Percentiles rank a stretch among this genome's conserved stretches.
phyloP scores from a whole-genome alignment of 805 yeast species.

The Trichomonascus vanleenenianus region DNA sequence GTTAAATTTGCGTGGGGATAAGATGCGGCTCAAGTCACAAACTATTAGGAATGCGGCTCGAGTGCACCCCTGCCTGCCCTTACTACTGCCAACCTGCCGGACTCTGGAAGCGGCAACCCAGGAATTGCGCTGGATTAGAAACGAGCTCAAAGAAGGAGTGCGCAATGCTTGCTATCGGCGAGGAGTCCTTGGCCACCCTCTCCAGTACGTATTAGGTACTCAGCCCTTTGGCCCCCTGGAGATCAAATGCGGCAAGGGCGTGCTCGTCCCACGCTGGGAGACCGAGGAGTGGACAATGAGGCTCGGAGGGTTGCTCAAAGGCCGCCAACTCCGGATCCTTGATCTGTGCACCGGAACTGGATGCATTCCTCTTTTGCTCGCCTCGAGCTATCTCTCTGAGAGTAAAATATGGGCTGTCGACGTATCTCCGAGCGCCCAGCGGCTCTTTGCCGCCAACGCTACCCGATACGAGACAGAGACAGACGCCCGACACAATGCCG shows the following conservation, averaged over 20 bases:
- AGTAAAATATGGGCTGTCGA: background rate
- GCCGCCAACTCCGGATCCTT: constrained; percentile 29
- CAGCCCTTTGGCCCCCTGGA: constrained; percentile 80
- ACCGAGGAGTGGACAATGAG: constrained; percentile 82
- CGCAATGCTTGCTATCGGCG: constrained; percentile 47
- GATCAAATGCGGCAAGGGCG: constrained; percentile 53
- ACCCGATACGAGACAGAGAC: constrained; percentile 11
- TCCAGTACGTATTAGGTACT: constrained; percentile 75
- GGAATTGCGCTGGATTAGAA: constrained; percentile 58
- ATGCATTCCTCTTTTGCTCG: constrained; percentile 60
- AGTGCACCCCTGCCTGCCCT: constrained; percentile 15
- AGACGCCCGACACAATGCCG: background rate
- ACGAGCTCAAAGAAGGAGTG: constrained; percentile 40
- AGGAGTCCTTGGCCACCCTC: constrained; percentile 46
- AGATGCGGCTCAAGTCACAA: constrained; percentile 18
- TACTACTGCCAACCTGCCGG: constrained; percentile 18
- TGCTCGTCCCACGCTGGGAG: constrained; percentile 88
- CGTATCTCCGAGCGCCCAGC: background rate
- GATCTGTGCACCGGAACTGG: constrained; percentile 90
- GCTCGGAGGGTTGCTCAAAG: constrained; percentile 25
- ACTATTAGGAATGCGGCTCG: constrained; percentile 10
- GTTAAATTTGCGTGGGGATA: too few species aligned
- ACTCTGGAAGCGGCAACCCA: constrained; percentile 35
- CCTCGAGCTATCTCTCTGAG: constrained; percentile 9
- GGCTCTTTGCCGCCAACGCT: constrained; percentile 4